Conservation (phyloP, 2,329 filamentous ascomycete species). For the Ascochyta lentis region DNA sequence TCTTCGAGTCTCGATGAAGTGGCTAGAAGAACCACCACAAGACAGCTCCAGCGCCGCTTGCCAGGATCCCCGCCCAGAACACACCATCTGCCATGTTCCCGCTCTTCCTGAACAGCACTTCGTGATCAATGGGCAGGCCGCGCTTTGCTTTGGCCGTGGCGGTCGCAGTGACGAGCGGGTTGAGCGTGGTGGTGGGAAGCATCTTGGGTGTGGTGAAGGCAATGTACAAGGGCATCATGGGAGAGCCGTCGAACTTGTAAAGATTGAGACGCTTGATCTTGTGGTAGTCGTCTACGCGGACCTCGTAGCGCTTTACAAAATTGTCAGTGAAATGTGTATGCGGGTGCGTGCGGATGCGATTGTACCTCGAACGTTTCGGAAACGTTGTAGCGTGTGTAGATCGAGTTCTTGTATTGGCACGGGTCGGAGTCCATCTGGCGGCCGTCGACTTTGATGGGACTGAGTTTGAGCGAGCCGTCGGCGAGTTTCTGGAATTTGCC, state of each 20-base stretch:
- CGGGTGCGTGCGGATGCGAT: not conserved
- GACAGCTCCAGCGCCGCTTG: slow-evolving; percentile 57
- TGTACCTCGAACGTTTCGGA: slow-evolving; percentile 67
- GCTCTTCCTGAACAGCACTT: slow-evolving; percentile 45
- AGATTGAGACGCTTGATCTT: slow-evolving; percentile 69
- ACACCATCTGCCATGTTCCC: slow-evolving; percentile 51
- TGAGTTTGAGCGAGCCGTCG: slow-evolving; percentile 66
- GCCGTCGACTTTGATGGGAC: slow-evolving; percentile 70
- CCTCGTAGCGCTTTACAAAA: slow-evolving; percentile 50
- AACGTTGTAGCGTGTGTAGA: slow-evolving; percentile 72
- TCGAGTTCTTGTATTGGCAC: slow-evolving; percentile 61
- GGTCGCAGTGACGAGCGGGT: slow-evolving; percentile 56
- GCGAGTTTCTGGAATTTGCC: slow-evolving; percentile 64
- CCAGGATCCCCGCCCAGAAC: slow-evolving; percentile 59
- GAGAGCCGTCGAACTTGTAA: slow-evolving; percentile 67
- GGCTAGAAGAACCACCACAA: slow-evolving; percentile 56
- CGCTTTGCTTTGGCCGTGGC: slow-evolving; percentile 48
- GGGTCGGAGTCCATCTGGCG: slow-evolving; percentile 71
- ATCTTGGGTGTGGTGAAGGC: slow-evolving; percentile 69
- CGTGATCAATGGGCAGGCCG: slow-evolving; percentile 50
- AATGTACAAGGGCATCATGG: slow-evolving; percentile 72
- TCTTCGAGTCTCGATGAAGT: not conserved
- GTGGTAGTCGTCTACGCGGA: slow-evolving; percentile 65
- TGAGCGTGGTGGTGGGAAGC: slow-evolving; percentile 72
- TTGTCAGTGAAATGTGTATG: not conserved